Base-by-base conservation (phyloP, 305 asterid genomes). In the Solanum hybrid region DNA sequence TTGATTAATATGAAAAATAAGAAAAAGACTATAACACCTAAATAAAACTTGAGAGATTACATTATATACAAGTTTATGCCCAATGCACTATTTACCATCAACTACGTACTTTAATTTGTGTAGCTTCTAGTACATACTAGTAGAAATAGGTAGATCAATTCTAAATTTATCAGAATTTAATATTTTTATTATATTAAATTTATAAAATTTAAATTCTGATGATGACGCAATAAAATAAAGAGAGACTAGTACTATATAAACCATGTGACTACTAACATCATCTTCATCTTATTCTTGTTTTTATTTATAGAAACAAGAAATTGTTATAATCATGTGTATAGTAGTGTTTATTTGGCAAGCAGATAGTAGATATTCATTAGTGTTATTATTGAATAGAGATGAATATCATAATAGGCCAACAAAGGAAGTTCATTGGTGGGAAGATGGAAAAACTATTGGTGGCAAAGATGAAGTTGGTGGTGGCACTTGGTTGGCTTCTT, bases 371-470 rank as follows among this genome's bases (percentile, higher is more conserved):
- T 93, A 96, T 92, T 97, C 98, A 36, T 95, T 95, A 18, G 92
- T 95, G 57, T 94, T 96, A 78, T 93, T 96, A 89, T 95, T 93
- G 26, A 95, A 95, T 91, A 94, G 97, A 90, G 96, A 96, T 92
- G 98, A 96, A 92, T 96, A 93, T 88, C 98, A 96, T 92, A 92
- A 92, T 90, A 95, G 98, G 97, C 94, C 97, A 6, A 96, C 98
- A 11, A 93, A 93, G 89, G 92, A 94, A 18, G 95, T 91, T 88
- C 96, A 93, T 34, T 94, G 97, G 97, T 95, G 98, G 98, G 95
- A 94, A 64, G 92, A 93, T 22, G 95, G 92, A 8, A 93, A 94
- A 37, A 96, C 94, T 86, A 51, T 96, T 37, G 98, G 95, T 34
- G 98, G 97, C 28, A 93, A 89, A 89, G 98, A 96, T 69, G 95